phyloP scores from a whole-genome alignment of 306 rosid species.

The Albizia julibrissin region DNA sequence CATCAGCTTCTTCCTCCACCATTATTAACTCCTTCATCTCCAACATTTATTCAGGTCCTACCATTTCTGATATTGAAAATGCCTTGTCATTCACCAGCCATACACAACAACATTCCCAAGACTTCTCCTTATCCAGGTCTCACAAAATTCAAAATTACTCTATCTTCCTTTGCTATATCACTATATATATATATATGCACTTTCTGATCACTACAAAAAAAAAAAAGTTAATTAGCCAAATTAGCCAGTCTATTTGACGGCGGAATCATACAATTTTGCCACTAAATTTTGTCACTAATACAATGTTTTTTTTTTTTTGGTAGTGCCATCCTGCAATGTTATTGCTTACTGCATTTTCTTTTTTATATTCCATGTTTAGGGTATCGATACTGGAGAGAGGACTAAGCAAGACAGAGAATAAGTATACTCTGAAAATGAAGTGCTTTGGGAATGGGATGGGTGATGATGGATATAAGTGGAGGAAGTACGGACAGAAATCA shows the following conservation, averaged over 20 bases:
- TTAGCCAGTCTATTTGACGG: too few relatives aligned
- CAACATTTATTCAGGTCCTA: constrained; percentile 70
- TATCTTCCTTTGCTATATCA: not conserved
- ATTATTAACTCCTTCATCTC: constrained; percentile 45
- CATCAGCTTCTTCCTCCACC: constrained; percentile 4
- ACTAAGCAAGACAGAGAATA: constrained; percentile 71
- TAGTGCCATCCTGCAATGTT: not conserved
- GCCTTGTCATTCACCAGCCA: constrained; percentile 57
- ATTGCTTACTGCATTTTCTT: not conserved
- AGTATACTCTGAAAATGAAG: constrained; percentile 81
- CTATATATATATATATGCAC: not conserved
- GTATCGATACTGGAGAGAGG: constrained; percentile 64
- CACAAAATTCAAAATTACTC: not conserved
- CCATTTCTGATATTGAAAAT: constrained; percentile 69
- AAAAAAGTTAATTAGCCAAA: too few relatives aligned
- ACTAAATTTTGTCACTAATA: too few relatives aligned
- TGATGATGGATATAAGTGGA: constrained; percentile 95
- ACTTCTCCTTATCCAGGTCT: constrained; percentile 57
- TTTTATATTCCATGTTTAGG: constrained; percentile 34
- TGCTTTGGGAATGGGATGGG: constrained; percentile 76
- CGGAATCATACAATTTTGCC: too few relatives aligned
- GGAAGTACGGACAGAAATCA: constrained; percentile 90
- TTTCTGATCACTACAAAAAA: not conserved
- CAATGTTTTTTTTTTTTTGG: too few relatives aligned
- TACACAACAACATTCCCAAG: constrained; percentile 41